Evolutionary conservation across 2,329 filamentous ascomycete genomes (phyloP).

Genomic region (Sporothrix mexicana): DNA sequence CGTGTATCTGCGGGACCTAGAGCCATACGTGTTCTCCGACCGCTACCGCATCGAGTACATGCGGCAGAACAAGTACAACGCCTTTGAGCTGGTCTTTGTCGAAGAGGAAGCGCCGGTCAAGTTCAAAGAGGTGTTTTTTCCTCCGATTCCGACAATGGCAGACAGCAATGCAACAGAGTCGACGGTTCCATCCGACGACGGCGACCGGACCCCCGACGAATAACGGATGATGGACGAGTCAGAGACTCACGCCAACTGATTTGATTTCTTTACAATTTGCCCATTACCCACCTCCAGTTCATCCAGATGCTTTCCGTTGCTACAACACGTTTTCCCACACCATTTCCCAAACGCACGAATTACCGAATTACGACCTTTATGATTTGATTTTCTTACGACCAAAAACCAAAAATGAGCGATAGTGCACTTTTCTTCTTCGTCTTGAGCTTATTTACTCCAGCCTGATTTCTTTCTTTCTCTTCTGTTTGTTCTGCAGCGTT

Average conservation of each 20-base stretch:
- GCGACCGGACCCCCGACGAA: not conserved
- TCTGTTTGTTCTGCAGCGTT: not conserved
- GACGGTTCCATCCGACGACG: constrained; percentile 25
- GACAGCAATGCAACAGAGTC: constrained; percentile 26
- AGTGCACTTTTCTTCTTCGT: not conserved
- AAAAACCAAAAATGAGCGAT: not conserved
- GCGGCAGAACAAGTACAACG: constrained; percentile 54
- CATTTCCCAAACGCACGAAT: not conserved
- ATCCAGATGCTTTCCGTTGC: too few relatives aligned
- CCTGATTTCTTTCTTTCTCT: not conserved
- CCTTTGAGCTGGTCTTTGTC: constrained; percentile 59
- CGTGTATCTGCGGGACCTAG: constrained; percentile 60
- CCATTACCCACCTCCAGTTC: too few relatives aligned
- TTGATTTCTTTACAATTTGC: too few relatives aligned
- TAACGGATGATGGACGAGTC: too few relatives aligned
- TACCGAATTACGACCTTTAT: constrained; percentile 1
- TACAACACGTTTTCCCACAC: too few relatives aligned
- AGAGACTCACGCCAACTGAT: too few relatives aligned
- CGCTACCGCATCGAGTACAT: constrained; percentile 60
- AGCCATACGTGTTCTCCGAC: constrained; percentile 65
- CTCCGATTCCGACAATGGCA: constrained; percentile 28
- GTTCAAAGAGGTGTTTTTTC: constrained; percentile 52
- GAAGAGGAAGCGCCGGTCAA: constrained; percentile 49
- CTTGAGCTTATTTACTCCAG: not conserved
- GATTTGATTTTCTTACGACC: not conserved